phyloP scores from a whole-genome alignment of 106 monocot species.

The Phalaenopsis aphrodite region DNA sequence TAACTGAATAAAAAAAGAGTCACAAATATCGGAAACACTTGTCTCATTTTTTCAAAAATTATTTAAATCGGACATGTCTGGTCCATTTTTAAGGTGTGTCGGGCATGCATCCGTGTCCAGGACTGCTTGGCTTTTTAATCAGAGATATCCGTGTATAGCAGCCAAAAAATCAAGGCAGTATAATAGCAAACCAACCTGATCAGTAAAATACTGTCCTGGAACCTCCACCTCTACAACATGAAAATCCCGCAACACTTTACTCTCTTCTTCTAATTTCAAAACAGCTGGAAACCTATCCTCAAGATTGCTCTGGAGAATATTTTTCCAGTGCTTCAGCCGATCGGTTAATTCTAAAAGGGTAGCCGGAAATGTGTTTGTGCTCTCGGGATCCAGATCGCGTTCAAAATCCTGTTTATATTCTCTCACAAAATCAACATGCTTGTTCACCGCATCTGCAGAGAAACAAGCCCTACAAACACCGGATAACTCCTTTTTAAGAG shows the following conservation, averaged over 20 bases:
- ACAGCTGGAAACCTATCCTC: slow-evolving; percentile 96
- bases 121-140: too few relatives aligned
- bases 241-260: slow-evolving; percentile 88
- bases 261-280: slow-evolving; percentile 94
- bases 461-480: slow-evolving; percentile 97
- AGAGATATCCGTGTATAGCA: too few relatives aligned
- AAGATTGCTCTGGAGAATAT: slow-evolving; percentile 95
- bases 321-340: slow-evolving; percentile 95
- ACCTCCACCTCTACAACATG: slow-evolving; percentile 97
- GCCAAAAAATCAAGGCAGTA: not conserved
- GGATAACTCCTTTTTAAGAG: slow-evolving; percentile 92
- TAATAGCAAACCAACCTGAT: slow-evolving; percentile 58
- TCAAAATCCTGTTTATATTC: slow-evolving; percentile 99
- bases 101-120: too few relatives aligned
- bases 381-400: slow-evolving; percentile 97
- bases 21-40: too few relatives aligned
- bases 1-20: too few relatives aligned
- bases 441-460: slow-evolving; percentile 93
- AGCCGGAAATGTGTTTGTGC: slow-evolving; percentile 80
- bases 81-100: too few relatives aligned
- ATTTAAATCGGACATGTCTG: too few relatives aligned
- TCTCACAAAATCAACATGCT: slow-evolving; percentile 97
- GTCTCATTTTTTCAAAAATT: too few relatives aligned
- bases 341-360: slow-evolving; percentile 82
- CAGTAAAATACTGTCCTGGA: slow-evolving; percentile 96